Conservation (phyloP, 2,329 filamentous ascomycete species). For the Aspergillus japonicus region DNA sequence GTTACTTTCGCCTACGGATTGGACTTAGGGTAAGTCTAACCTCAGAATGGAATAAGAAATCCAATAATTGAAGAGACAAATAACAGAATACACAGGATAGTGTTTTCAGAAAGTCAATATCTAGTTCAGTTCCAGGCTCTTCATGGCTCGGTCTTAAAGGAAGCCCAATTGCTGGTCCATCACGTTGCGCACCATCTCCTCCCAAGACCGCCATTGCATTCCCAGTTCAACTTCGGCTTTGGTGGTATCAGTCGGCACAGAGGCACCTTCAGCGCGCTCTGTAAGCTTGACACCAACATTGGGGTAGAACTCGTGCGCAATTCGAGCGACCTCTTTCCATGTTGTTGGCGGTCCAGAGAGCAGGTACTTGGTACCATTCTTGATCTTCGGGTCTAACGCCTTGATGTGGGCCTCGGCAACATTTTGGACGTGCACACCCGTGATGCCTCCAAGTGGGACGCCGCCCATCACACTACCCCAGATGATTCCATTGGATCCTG, state of each 20-base stretch:
- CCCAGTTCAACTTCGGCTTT: slow-evolving; percentile 24
- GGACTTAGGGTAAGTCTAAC: too few species aligned
- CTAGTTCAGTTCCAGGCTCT: too few species aligned
- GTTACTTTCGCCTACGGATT: too few species aligned
- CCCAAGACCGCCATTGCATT: slow-evolving; percentile 23
- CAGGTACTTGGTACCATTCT: slow-evolving; percentile 23
- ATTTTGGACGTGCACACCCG: slow-evolving; percentile 26
- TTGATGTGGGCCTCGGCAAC: slow-evolving; percentile 28
- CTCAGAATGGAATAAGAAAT: too few species aligned
- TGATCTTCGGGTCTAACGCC: slow-evolving; percentile 18
- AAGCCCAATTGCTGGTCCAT: slow-evolving; percentile 25
- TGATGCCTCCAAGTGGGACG: neutral
- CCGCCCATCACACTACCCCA: slow-evolving; percentile 20
- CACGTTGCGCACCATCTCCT: slow-evolving; percentile 21
- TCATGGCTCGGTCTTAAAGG: neutral
- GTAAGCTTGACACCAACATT: slow-evolving; percentile 14
- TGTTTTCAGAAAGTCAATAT: too few species aligned
- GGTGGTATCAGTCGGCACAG: slow-evolving; percentile 11
- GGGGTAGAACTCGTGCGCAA: slow-evolving; percentile 18
- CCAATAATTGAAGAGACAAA: too few species aligned
- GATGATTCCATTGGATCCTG: slow-evolving; percentile 15
- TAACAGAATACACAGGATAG: too few species aligned
- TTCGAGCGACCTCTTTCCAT: slow-evolving; percentile 18
- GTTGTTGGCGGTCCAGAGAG: slow-evolving; percentile 9
- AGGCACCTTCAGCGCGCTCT: slow-evolving; percentile 1